Percentiles rank a stretch among this genome's conserved stretches.
Evolutionary conservation across 371 early-diverging fungal genomes (phyloP).

Genomic region (Mortierella sp.): DNA sequence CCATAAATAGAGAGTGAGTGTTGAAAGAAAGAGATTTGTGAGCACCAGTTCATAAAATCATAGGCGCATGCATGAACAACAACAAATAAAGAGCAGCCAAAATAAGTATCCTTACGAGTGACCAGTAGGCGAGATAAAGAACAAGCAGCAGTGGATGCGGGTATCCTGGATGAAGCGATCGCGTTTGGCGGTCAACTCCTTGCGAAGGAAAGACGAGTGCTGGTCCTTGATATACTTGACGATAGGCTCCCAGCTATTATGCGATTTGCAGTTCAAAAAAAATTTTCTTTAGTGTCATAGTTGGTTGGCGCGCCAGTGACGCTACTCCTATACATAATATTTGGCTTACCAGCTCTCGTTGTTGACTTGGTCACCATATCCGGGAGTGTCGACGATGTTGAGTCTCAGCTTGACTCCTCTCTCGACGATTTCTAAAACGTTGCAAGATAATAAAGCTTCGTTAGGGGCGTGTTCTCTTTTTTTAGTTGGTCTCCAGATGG

Average conservation of each 20-base stretch:
- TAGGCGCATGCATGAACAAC: constrained; percentile 16
- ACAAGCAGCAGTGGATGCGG: constrained; percentile 84
- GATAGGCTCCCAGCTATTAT: constrained; percentile 85
- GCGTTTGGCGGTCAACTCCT: constrained; percentile 87
- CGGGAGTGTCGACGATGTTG: constrained; percentile 89
- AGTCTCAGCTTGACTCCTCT: constrained; percentile 87
- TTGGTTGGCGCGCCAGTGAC: constrained; percentile 1
- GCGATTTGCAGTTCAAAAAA: not conserved
- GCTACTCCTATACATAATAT: not conserved
- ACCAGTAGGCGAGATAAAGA: constrained; percentile 83
- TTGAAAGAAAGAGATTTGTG: constrained; percentile 14
- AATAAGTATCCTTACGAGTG: constrained; percentile 66
- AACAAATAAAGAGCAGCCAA: constrained; percentile 1
- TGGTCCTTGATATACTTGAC: constrained; percentile 95
- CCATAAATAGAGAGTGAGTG: constrained; percentile 23
- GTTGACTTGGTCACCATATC: constrained; percentile 87
- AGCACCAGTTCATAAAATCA: constrained; percentile 7
- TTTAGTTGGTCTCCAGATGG: not conserved
- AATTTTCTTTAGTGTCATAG: not conserved
- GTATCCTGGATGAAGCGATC: constrained; percentile 90
- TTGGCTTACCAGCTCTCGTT: constrained; percentile 83
- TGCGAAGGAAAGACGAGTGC: constrained; percentile 90
- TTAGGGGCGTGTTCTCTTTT: not conserved
- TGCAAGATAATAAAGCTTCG: not conserved
- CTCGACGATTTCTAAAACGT: constrained; percentile 79